Evolutionary conservation across 2,329 filamentous ascomycete genomes (phyloP).

Genomic region (Dichotomopilus funicola): DNA sequence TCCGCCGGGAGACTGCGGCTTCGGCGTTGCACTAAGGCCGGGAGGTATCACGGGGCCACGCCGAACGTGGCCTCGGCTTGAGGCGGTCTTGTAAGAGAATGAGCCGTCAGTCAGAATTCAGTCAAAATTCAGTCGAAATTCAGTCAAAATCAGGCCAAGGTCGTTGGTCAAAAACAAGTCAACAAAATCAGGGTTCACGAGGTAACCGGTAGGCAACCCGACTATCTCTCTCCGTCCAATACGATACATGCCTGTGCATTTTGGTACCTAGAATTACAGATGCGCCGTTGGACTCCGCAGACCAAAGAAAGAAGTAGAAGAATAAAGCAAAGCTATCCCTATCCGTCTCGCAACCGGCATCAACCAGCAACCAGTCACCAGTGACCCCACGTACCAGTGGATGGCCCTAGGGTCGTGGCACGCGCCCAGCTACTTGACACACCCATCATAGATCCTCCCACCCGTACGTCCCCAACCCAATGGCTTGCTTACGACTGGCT

Average conservation of each 20-base stretch:
- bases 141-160: neutral
- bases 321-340: constrained; percentile 11
- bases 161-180: neutral
- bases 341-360: neutral
- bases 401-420: neutral
- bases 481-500: constrained; percentile 42
- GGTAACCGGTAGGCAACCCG: neutral
- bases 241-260: constrained; percentile 15
- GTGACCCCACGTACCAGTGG: neutral
- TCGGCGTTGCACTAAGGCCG: too few species aligned
- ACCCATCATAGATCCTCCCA: constrained; percentile 1
- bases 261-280: constrained; percentile 23
- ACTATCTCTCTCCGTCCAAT: constrained; percentile 2
- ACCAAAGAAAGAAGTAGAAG: constrained; percentile 16
- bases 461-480: neutral
- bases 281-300: constrained; percentile 21
- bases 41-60: too few species aligned
- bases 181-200: neutral
- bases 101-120: too few species aligned
- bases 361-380: constrained; percentile 1
- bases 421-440: too few species aligned
- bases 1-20: too few species aligned
- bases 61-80: too few species aligned
- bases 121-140: too few species aligned
- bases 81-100: too few species aligned